Conservation (phyloP, 305 asterid species). For the Plantago coronopus region DNA sequence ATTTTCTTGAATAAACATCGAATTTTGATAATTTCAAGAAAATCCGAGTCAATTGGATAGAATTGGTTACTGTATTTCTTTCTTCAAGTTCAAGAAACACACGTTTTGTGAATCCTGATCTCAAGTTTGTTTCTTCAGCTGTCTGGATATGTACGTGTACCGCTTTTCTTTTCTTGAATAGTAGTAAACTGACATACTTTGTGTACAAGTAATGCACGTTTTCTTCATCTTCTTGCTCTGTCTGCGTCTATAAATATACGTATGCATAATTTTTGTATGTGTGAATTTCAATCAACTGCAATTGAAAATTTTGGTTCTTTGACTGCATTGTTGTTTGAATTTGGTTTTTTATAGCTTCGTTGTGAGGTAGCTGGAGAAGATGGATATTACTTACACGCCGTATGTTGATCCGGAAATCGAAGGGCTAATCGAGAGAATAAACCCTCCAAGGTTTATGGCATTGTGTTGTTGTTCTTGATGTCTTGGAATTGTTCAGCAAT, state of each 20-base stretch:
- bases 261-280: no score
- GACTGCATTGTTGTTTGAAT: neutral
- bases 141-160: no score
- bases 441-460: conserved; percentile 75
- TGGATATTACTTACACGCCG: conserved; percentile 66
- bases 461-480: neutral
- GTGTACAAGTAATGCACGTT: neutral
- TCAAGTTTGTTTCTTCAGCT: no score
- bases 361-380: conserved; percentile 21
- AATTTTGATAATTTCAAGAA: neutral
- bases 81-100: conserved; percentile 5
- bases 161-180: no score
- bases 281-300: neutral
- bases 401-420: conserved; percentile 59
- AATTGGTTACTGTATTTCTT: neutral
- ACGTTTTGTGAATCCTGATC: no score
- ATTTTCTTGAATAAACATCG: no score
- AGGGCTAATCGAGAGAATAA: conserved; percentile 60
- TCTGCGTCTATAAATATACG: neutral
- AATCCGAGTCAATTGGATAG: conserved; percentile 6
- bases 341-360: conserved; percentile 23
- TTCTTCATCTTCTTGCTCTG: neutral
- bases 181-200: no score
- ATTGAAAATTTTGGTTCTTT: neutral
- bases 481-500: neutral